Evolutionary conservation across 176 grass and related monocot species (phyloP).

Genomic region (Ensete ventricosum): DNA sequence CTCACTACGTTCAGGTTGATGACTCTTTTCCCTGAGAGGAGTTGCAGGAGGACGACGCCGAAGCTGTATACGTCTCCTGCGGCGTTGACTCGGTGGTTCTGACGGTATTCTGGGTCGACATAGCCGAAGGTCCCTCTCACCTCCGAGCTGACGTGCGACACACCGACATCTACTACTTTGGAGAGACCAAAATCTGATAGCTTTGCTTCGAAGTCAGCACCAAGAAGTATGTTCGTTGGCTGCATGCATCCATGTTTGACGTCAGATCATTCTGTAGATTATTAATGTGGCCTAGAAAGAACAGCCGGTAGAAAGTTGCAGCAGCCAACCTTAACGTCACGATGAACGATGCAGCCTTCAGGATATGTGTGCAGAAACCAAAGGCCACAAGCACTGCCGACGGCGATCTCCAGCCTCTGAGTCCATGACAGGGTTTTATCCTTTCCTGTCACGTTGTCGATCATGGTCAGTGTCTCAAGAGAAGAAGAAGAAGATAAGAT

Average conservation of each 20-base stretch:
- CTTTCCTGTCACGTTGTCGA: conserved; percentile 36
- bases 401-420: conserved; percentile 51
- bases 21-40: conserved; percentile 44
- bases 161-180: conserved; percentile 38
- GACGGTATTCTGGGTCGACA: conserved; percentile 62
- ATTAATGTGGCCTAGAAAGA: too few relatives aligned
- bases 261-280: too few relatives aligned
- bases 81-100: conserved; percentile 57
- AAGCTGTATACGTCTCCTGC: conserved; percentile 69
- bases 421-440: conserved; percentile 51
- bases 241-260: conserved; percentile 11
- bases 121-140: conserved; percentile 76
- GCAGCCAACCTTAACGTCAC: conserved; percentile 56
- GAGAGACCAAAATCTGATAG: conserved; percentile 58
- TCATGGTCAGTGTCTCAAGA: background rate
- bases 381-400: conserved; percentile 55
- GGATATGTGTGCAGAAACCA: conserved; percentile 68
- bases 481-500: background rate
- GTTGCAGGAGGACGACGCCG: conserved; percentile 57
- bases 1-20: conserved; percentile 44
- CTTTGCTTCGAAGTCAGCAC: conserved; percentile 46
- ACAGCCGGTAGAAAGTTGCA: background rate
- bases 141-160: conserved; percentile 52
- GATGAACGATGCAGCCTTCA: conserved; percentile 67
- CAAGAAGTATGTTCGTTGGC: conserved; percentile 74